Conservation (phyloP, 179 eudicot genomes). For the Beta lomatogona region DNA sequence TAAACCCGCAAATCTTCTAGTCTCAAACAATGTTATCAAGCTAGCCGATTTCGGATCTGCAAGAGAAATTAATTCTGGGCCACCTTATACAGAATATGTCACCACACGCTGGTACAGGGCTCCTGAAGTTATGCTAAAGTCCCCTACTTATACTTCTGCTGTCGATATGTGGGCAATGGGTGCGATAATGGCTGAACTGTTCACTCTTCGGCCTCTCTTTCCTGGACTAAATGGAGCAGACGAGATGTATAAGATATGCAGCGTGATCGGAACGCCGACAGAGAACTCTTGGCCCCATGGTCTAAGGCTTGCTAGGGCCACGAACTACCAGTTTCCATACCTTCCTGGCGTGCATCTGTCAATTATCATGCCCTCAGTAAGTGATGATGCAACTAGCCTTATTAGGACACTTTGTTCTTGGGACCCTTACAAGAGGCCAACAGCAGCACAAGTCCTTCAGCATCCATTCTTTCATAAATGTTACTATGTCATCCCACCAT, state of each 20-base stretch:
- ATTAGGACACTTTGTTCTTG: slow-evolving; percentile 85
- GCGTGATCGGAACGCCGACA: slow-evolving; percentile 77
- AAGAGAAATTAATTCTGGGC: slow-evolving; percentile 64
- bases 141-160: slow-evolving; percentile 77
- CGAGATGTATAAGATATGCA: slow-evolving; percentile 90
- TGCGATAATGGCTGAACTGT: slow-evolving; percentile 92
- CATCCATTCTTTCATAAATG: slow-evolving; percentile 65
- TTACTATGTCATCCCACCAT: no score
- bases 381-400: slow-evolving; percentile 74
- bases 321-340: slow-evolving; percentile 88
- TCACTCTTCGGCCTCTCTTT: slow-evolving; percentile 87
- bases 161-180: slow-evolving; percentile 99
- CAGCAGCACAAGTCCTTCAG: slow-evolving; percentile 83
- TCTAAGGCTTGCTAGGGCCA: slow-evolving; percentile 61
- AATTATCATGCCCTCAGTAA: slow-evolving; percentile 68
- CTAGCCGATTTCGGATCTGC: slow-evolving; percentile 97
- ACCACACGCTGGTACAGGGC: slow-evolving; percentile 99
- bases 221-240: slow-evolving; percentile 97
- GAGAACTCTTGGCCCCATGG: slow-evolving; percentile 70
- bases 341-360: slow-evolving; percentile 71
- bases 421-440: slow-evolving; percentile 95
- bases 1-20: slow-evolving; percentile 87
- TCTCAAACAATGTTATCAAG: slow-evolving; percentile 68
- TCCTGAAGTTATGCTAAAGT: slow-evolving; percentile 96
- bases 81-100: slow-evolving; percentile 90